These are phyloP conservation scores for Chytriomyces sp. DNA, from an alignment of 192 early-diverging fungal species.

Conservation along the genomic window DNA sequence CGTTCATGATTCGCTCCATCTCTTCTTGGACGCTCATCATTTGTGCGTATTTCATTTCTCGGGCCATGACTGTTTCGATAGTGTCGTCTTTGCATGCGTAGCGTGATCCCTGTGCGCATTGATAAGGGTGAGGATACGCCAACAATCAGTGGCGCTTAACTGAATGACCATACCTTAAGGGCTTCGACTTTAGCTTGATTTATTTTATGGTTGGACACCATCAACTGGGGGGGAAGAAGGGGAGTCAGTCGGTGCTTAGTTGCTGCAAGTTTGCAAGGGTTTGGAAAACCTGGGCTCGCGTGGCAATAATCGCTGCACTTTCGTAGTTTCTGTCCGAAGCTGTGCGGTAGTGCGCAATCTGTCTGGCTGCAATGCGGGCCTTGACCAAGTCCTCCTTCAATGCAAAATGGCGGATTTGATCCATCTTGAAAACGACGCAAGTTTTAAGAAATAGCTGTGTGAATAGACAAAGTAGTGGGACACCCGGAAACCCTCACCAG, in stretches of 20 bases:
- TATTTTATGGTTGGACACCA: slow-evolving; percentile 51
- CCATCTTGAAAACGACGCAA: slow-evolving; percentile 36
- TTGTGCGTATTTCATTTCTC: slow-evolving; percentile 46
- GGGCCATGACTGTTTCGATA: slow-evolving; percentile 34
- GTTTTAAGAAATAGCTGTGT: not conserved
- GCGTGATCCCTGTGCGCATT: slow-evolving; percentile 37
- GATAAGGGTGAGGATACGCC: not conserved
- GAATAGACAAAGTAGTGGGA: too few species aligned
- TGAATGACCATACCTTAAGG: slow-evolving; percentile 39
- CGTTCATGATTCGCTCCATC: slow-evolving; percentile 58
- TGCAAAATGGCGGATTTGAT: slow-evolving; percentile 38
- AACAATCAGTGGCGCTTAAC: not conserved
- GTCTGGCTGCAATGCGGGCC: slow-evolving; percentile 49
- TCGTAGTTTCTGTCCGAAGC: slow-evolving; percentile 51
- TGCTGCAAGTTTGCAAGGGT: too few species aligned
- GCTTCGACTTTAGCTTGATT: slow-evolving; percentile 55
- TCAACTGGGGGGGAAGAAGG: slow-evolving; percentile 19
- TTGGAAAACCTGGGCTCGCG: slow-evolving; percentile 43
- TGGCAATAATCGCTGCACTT: slow-evolving; percentile 47
- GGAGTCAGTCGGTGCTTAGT: not conserved
- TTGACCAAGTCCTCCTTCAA: slow-evolving; percentile 52
- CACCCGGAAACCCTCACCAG: slow-evolving; percentile 33
- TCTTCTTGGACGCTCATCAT: slow-evolving; percentile 44
- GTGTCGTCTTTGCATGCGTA: slow-evolving; percentile 46
- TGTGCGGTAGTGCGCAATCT: slow-evolving; percentile 46